phyloP scores from a whole-genome alignment of 192 early-diverging fungal species.

The Rhizophagus prolifer region DNA sequence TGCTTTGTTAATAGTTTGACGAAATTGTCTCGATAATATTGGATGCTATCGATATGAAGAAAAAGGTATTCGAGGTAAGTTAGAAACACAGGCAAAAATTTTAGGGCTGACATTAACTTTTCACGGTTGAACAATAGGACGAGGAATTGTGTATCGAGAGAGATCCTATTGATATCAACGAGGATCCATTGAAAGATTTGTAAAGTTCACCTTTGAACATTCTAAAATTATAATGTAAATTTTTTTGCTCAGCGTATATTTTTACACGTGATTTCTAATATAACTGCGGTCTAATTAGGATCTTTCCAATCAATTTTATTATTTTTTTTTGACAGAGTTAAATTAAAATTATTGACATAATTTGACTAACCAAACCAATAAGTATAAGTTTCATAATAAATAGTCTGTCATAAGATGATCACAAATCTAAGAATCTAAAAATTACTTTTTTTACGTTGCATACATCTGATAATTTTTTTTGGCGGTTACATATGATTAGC shows the following conservation, averaged over 20 bases:
- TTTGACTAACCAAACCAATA: no score
- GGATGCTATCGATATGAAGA: constrained; percentile 7
- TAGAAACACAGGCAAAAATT: not conserved
- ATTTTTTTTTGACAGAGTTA: no score
- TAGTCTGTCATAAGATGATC: not conserved
- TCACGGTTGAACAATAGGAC: not conserved
- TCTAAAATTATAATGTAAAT: no score
- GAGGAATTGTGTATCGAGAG: constrained; percentile 6
- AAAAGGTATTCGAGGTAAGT: not conserved
- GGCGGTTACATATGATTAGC: not conserved
- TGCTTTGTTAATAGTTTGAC: not conserved
- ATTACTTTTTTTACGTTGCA: no score
- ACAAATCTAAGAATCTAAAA: not conserved
- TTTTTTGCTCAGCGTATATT: no score
- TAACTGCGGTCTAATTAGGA: no score
- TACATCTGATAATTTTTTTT: no score
- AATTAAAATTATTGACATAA: no score
- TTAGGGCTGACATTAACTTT: not conserved
- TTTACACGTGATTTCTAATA: no score
- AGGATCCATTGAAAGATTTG: constrained; percentile 16
- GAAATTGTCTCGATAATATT: not conserved
- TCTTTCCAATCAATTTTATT: not conserved
- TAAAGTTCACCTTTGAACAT: not conserved
- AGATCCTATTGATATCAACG: not conserved
- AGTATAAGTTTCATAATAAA: not conserved